Base-by-base conservation (phyloP, 352 stramenopile genomes). In the Bremia lactucae region DNA sequence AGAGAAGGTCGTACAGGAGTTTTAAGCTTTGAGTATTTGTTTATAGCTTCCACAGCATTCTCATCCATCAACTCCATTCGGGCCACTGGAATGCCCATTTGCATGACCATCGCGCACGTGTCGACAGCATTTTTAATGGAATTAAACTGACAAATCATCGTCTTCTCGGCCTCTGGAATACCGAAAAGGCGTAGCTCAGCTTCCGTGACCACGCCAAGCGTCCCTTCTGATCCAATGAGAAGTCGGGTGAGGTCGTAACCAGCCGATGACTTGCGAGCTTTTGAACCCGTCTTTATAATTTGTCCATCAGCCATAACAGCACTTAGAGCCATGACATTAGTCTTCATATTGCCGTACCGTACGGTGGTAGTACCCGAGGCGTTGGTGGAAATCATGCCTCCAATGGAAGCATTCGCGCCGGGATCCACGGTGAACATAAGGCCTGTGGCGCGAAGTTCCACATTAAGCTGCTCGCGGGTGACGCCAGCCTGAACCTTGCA, bases 401-500 rank as follows among this genome's bases (percentile, higher is more conserved):
- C 95, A 15, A 99, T 65, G 11, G 86, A 96, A 6, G 95, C 95
- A 49, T 98, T 95, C 3, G 96, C 93, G 33, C 95, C 95, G 1
- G 95, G 96, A 57, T 98, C 96, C n/a, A 99, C 87, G 4, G 94
- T 75, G 61, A 98, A 99, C 62, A 94, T 93, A 36, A 97, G 73
- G 6, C 90, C 92, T 14, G 83, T 93, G 9, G 78, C 74, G 6
- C 74, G 73, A 31, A 96, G 54, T 33, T 86, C 68, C 31, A 82
- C 67, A 56, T 97, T 97, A 9, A 98, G 65, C 49, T 91, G 72
- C 47, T 95, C 79, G 21, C 92, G 72, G 24, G 91, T 97, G n/a
- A 98, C 79, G 8, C 95, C 95, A 21, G 92, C 82, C 43, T 97
- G 75, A 19, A 98, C 93, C 22, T 71, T 85, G 42, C 90, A 91